Evolutionary conservation across 2,329 filamentous ascomycete species (phyloP), one percentile per base, ranked within the genome.

Genomic region (Trichoderma guizhouense): DNA sequence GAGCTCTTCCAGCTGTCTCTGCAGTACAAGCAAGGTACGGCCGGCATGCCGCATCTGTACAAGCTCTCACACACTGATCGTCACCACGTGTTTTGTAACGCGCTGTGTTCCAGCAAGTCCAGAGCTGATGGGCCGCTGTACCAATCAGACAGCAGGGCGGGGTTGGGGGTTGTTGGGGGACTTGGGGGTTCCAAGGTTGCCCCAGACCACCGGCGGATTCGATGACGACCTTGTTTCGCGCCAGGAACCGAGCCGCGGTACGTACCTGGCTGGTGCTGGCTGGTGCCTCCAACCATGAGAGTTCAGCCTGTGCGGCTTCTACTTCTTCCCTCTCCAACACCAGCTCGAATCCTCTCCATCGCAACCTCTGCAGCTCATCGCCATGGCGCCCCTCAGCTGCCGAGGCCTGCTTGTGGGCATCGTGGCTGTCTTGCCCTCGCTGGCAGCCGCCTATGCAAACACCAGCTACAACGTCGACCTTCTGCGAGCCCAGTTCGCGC

Each of bases 401-500:
- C 81, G 80, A 77, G 79, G 80, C 75, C 77, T 85, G 73, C 78
- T 82, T 71, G 64, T 83, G 66, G 81, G 81, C 74, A 80, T 80
- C 72, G 78, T 85, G 75, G 76, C 77, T 28, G 79, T 81, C 74
- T 77, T 86, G 78, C 82, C 83, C 72, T 80, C 79, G 72, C 76
- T 82, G 18, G 80, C 79, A 24, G 79, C 80, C 55, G 83, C 83
- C 43, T 79, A 76, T 74, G 83, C 78, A 53, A 86, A 82, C 68
- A 86, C 87, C 65, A 92, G 90, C 79, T 90, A 88, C 21, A 85
- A 88, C 57, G 79, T 86, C 74, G 88, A 89, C 75, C 89, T 87
- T 82, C 84, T 88, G 79, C 88, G 86, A 76, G 88, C 89, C 55
- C 89, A 92, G 79, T 85, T 94, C 79, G 88, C 91, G 47, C 83